phyloP scores from a whole-genome alignment of 805 yeast species.

The Ogataea ganodermae region DNA sequence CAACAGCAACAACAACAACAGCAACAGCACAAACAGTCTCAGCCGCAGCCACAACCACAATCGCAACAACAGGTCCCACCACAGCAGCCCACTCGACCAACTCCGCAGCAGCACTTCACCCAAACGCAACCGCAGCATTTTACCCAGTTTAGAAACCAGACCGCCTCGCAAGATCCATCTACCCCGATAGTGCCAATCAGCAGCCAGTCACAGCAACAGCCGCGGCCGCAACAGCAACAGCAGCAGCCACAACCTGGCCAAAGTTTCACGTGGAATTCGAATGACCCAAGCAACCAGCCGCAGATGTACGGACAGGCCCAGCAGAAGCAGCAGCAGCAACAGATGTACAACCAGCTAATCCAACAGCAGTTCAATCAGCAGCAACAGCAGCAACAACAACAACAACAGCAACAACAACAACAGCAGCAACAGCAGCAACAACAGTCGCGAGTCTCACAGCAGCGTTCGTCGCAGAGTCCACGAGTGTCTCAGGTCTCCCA shows the following conservation, averaged over 20 bases:
- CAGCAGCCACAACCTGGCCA: conserved; percentile 12
- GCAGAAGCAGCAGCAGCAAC: conserved; percentile 8
- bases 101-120: conserved; percentile 13
- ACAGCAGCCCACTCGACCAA: conserved; percentile 16
- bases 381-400: conserved; percentile 11
- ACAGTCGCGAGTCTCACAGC: conserved; percentile 2
- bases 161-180: conserved; percentile 15
- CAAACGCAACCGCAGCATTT: conserved; percentile 16
- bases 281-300: conserved; percentile 28
- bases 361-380: conserved; percentile 11
- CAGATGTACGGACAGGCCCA: conserved; percentile 23
- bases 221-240: background rate
- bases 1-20: conserved; percentile 17
- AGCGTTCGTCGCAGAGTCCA: conserved; percentile 23
- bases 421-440: too few relatives aligned
- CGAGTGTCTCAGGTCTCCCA: conserved; percentile 1
- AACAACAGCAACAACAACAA: conserved; percentile 5
- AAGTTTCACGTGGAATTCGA: conserved; percentile 15
- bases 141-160: conserved; percentile 20
- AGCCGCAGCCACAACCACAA: conserved; percentile 13
- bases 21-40: conserved; percentile 8
- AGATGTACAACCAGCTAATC: conserved; percentile 5
- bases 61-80: conserved; percentile 9
- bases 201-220: conserved; percentile 1
- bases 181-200: conserved; percentile 7